Percentiles rank a stretch among this genome's conserved stretches.
Conservation (phyloP, 257 asterid species). For the Forsythia viridissima region DNA sequence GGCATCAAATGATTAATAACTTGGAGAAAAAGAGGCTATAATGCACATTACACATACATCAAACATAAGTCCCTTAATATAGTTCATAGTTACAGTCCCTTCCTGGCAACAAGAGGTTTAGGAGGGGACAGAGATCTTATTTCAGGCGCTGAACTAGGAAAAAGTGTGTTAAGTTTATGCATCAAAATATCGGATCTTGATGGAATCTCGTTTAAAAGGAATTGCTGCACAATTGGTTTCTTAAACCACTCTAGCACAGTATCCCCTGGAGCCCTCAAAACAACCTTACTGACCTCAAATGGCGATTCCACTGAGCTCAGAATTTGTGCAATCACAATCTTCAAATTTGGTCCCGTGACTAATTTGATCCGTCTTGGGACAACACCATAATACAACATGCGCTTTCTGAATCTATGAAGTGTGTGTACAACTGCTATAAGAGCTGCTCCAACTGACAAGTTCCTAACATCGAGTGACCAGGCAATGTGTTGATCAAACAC, state of each 20-base stretch:
- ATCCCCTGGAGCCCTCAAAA: constrained; percentile 95
- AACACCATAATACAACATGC: constrained; percentile 93
- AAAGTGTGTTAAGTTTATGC: constrained; percentile 87
- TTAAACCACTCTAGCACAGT: constrained; percentile 91
- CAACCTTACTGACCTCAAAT: constrained; percentile 96
- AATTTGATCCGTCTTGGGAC: constrained; percentile 91
- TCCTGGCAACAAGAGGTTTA: constrained; percentile 65
- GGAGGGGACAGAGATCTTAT: constrained; percentile 90
- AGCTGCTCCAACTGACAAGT: constrained; percentile 95
- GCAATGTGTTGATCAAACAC: constrained; percentile 98
- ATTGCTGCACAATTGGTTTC: constrained; percentile 95
- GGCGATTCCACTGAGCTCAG: constrained; percentile 83
- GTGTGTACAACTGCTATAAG: constrained; percentile 92
- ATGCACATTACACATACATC: constrained; percentile 10
- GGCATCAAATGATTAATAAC: background rate
- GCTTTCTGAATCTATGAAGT: constrained; percentile 93
- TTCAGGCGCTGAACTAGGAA: constrained; percentile 97
- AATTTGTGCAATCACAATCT: constrained; percentile 83
- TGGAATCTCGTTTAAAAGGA: constrained; percentile 92
- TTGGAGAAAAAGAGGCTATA: background rate
- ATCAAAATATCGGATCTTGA: constrained; percentile 92
- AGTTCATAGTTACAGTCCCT: constrained; percentile 37
- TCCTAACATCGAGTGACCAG: constrained; percentile 97
- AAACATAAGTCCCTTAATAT: constrained; percentile 19
- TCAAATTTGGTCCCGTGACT: constrained; percentile 94